Conservation (phyloP, 495 filamentous ascomycete species). For the Aspergillus asperescens region DNA sequence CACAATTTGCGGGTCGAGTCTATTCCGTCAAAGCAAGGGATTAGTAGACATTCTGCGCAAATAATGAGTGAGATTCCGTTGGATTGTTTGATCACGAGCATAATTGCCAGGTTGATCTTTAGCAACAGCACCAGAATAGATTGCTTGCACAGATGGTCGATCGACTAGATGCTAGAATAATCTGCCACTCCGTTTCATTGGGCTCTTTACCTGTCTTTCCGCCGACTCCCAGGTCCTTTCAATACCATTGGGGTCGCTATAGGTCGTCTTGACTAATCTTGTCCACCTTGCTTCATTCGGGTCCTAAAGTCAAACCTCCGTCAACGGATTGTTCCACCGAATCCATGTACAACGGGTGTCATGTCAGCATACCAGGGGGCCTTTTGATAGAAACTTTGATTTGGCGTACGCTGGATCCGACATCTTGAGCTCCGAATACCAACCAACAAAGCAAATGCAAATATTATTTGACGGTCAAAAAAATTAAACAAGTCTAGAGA, state of each 20-base stretch:
- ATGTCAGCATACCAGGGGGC: conserved; percentile 17
- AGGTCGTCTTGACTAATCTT: conserved; percentile 65
- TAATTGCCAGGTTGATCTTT: neutral
- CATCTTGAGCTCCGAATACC: neutral
- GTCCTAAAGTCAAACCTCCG: conserved; percentile 26
- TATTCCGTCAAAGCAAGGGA: neutral
- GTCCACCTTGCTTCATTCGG: conserved; percentile 67
- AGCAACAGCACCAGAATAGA: neutral
- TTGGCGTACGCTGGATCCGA: conserved; percentile 9
- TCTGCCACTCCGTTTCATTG: neutral
- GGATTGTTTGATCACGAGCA: neutral
- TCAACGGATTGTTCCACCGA: neutral
- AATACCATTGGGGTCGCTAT: conserved; percentile 63
- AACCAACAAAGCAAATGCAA: neutral
- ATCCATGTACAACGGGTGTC: neutral
- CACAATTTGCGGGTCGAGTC: conserved; percentile 62
- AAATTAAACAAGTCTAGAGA: neutral
- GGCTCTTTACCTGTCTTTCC: conserved; percentile 55
- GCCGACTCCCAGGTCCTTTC: conserved; percentile 76
- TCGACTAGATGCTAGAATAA: neutral
- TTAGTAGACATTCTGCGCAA: conserved; percentile 4
- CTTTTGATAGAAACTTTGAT: conserved; percentile 17
- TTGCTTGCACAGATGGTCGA: neutral
- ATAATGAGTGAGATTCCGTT: neutral
- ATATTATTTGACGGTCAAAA: neutral